Conservation (phyloP, 148 eudicot species). For the Chenopodium formosanum region DNA sequence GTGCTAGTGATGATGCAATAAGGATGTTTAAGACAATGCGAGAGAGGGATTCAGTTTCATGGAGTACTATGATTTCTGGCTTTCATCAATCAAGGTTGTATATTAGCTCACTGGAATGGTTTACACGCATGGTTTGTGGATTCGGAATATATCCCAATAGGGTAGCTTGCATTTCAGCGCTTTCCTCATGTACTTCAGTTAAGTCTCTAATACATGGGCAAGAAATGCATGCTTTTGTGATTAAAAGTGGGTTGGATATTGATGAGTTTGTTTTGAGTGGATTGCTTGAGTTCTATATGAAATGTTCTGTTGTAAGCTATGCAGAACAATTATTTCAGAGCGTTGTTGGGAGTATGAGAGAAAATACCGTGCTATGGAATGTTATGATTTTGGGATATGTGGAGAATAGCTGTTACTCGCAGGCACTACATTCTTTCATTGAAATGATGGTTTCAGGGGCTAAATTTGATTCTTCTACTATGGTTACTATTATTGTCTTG, state of each 20-base stretch:
- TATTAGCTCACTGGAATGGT: constrained; percentile 27
- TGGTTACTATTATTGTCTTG: constrained; percentile 30
- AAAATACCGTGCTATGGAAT: constrained; percentile 34
- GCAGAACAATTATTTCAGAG: constrained; percentile 27
- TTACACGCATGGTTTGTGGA: constrained; percentile 19
- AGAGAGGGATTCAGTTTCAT: constrained; percentile 32
- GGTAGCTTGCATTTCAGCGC: constrained; percentile 39
- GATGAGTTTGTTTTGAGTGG: constrained; percentile 32
- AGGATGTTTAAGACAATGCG: constrained; percentile 30
- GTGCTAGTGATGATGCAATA: constrained; percentile 26
- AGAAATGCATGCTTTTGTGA: constrained; percentile 33
- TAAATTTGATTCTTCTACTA: constrained; percentile 30
- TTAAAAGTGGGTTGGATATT: constrained; percentile 25
- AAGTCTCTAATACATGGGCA: constrained; percentile 20
- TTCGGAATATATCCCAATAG: constrained; percentile 15
- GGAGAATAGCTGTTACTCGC: constrained; percentile 19
- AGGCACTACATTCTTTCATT: constrained; percentile 21
- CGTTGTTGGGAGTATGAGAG: constrained; percentile 5
- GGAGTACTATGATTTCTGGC: constrained; percentile 39
- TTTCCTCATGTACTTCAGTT: constrained; percentile 30
- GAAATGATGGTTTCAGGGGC: constrained; percentile 24
- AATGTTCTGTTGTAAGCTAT: constrained; percentile 17
- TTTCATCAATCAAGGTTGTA: constrained; percentile 29
- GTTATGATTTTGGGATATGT: constrained; percentile 36
- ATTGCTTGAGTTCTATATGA: constrained; percentile 37